Evolutionary conservation across 495 filamentous ascomycete species (phyloP).

Genomic region (Jackrogersella minutella): DNA sequence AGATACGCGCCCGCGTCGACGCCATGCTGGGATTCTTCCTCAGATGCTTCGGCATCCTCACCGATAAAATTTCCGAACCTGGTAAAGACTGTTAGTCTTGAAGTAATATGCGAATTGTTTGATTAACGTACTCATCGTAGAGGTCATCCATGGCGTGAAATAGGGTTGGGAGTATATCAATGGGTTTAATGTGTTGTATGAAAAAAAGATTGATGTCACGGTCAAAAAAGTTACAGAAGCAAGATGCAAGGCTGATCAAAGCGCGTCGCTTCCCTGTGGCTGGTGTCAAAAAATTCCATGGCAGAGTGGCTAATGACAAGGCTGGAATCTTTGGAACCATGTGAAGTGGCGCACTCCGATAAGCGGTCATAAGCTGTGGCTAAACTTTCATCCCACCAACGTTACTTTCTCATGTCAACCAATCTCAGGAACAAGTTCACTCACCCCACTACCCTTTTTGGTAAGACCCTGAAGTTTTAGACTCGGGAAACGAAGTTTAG

Average conservation of each 20-base stretch:
- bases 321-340: slow-evolving; percentile 22
- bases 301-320: slow-evolving; percentile 25
- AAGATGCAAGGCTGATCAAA: slow-evolving; percentile 35
- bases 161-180: slow-evolving; percentile 17
- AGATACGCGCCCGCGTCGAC: slow-evolving; percentile 79
- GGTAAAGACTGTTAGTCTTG: slow-evolving; percentile 30
- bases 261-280: background rate
- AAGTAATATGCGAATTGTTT: background rate
- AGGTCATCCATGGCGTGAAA: slow-evolving; percentile 74
- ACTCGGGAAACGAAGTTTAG: background rate
- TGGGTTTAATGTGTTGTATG: slow-evolving; percentile 10
- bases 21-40: slow-evolving; percentile 81
- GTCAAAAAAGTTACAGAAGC: slow-evolving; percentile 41
- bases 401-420: background rate
- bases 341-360: slow-evolving; percentile 18
- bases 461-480: slow-evolving; percentile 17
- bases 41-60: slow-evolving; percentile 83
- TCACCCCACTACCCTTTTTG: slow-evolving; percentile 21
- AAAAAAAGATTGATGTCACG: slow-evolving; percentile 30
- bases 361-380: slow-evolving; percentile 17
- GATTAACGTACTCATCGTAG: slow-evolving; percentile 74
- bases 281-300: slow-evolving; percentile 32
- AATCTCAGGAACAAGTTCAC: slow-evolving; percentile 17
- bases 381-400: slow-evolving; percentile 8
- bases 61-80: slow-evolving; percentile 98